A percentile compares a stretch with the other conserved stretches of the same genome.
Conservation (phyloP, 2,329 filamentous ascomycete genomes). For the Cladophialophora carrionii region DNA sequence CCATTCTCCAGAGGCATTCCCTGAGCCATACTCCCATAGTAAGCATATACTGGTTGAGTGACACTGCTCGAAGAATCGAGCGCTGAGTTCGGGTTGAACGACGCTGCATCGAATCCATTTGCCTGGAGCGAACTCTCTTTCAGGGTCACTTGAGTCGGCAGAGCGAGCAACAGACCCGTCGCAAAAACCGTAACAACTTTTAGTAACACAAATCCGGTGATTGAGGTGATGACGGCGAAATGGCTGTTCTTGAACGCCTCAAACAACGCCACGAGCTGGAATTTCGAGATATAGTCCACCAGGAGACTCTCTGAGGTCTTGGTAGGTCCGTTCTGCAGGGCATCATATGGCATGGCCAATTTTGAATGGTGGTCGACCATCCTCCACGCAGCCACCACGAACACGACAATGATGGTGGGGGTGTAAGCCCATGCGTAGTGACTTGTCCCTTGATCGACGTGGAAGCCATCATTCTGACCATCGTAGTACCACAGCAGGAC, state of each 20-base stretch:
- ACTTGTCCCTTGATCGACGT: constrained; percentile 24
- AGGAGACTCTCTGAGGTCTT: constrained; percentile 40
- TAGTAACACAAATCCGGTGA: constrained; percentile 41
- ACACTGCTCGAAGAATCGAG: constrained; percentile 28
- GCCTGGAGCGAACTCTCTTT: constrained; percentile 21
- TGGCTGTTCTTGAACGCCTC: constrained; percentile 42
- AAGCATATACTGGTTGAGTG: constrained; percentile 35
- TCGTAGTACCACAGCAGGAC: constrained; percentile 34
- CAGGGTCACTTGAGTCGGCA: constrained; percentile 34
- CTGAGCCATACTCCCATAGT: constrained; percentile 32
- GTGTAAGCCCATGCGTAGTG: constrained; percentile 38
- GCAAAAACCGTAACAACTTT: constrained; percentile 39
- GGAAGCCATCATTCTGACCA: constrained; percentile 30
- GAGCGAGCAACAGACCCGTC: constrained; percentile 42
- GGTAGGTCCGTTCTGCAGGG: constrained; percentile 39
- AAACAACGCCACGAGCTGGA: constrained; percentile 40
- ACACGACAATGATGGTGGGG: constrained; percentile 40
- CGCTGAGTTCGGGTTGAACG: constrained; percentile 19
- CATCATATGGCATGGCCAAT: constrained; percentile 43
- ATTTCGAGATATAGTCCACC: constrained; percentile 43
- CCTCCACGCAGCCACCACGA: constrained; percentile 41
- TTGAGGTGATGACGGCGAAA: constrained; percentile 41
- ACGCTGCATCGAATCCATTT: constrained; percentile 25
- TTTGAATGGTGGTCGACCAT: constrained; percentile 44
- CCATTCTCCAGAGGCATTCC: constrained; percentile 34